Conservation (phyloP, 192 early-diverging fungal species). For the Coemansia interrupta region DNA sequence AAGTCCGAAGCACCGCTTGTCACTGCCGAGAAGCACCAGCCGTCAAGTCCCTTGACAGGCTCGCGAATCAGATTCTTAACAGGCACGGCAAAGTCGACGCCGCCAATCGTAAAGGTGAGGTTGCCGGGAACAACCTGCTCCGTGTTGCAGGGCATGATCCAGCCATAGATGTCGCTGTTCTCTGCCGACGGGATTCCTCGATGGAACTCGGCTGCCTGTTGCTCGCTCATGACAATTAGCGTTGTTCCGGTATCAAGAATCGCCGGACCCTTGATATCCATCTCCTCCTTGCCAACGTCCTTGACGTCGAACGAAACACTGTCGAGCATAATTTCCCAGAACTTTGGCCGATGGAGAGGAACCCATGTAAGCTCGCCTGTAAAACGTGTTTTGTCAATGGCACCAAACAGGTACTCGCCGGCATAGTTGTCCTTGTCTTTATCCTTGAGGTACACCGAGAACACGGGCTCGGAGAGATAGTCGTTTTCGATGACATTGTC, state of each 20-base stretch:
- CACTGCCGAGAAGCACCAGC: constrained; percentile 53
- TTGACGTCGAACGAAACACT: constrained; percentile 34
- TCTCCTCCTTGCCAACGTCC: constrained; percentile 30
- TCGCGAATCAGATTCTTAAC: constrained; percentile 47
- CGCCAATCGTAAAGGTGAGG: constrained; percentile 43
- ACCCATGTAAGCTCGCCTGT: constrained; percentile 56
- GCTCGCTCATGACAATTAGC: constrained; percentile 57
- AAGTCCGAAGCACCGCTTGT: constrained; percentile 47
- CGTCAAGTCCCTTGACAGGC: constrained; percentile 50
- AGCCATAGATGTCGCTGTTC: constrained; percentile 50
- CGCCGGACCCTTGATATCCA: constrained; percentile 44
- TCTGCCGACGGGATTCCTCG: constrained; percentile 45
- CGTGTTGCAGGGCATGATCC: constrained; percentile 53
- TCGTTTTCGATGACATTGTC: constrained; percentile 57
- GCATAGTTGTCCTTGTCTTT: constrained; percentile 51
- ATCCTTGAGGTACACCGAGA: constrained; percentile 64
- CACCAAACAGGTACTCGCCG: constrained; percentile 63
- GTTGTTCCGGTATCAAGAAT: constrained; percentile 69
- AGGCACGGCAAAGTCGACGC: constrained; percentile 41
- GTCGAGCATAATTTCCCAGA: constrained; percentile 58
- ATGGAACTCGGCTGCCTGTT: constrained; percentile 58
- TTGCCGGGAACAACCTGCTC: constrained; percentile 47
- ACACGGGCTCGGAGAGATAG: constrained; percentile 59
- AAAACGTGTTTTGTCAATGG: constrained; percentile 51
- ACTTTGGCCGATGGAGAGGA: constrained; percentile 52